phyloP scores from a whole-genome alignment of 2,329 filamentous ascomycete genomes.

The Arthroderma uncinatum region DNA sequence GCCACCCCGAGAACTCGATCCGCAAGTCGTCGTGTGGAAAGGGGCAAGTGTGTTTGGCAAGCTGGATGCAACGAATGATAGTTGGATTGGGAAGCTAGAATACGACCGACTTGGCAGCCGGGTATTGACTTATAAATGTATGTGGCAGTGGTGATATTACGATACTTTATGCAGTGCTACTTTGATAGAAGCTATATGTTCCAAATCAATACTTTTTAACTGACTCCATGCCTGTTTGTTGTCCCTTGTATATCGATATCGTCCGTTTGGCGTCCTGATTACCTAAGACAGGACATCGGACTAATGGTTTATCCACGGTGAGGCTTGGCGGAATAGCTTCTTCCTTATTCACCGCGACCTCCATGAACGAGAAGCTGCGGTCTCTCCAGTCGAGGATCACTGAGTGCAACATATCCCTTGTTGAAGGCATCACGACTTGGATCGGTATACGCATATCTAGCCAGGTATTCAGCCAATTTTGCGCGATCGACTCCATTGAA shows the following conservation, averaged over 20 bases:
- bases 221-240: no score
- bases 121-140: slow-evolving; percentile 70
- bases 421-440: neutral
- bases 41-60: slow-evolving; percentile 94
- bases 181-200: neutral
- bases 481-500: neutral
- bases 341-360: neutral
- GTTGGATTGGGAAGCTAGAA: slow-evolving; percentile 80
- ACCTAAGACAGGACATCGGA: neutral
- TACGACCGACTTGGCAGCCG: slow-evolving; percentile 77
- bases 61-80: slow-evolving; percentile 75
- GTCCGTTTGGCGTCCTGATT: neutral
- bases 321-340: neutral
- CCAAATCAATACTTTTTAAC: neutral
- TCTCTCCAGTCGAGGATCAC: neutral
- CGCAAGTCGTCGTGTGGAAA: slow-evolving; percentile 97
- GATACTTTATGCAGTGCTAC: neutral
- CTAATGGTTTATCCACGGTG: neutral
- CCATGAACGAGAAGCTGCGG: neutral
- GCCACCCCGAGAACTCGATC: slow-evolving; percentile 85
- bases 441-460: neutral
- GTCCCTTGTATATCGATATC: no score
- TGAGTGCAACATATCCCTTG: neutral
- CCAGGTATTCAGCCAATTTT: neutral
- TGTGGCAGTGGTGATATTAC: slow-evolving; percentile 45